These are phyloP conservation scores for Chloranthus sessilifolius DNA, from an alignment of 164 flowering plant genomes.

Conservation along the genomic window DNA sequence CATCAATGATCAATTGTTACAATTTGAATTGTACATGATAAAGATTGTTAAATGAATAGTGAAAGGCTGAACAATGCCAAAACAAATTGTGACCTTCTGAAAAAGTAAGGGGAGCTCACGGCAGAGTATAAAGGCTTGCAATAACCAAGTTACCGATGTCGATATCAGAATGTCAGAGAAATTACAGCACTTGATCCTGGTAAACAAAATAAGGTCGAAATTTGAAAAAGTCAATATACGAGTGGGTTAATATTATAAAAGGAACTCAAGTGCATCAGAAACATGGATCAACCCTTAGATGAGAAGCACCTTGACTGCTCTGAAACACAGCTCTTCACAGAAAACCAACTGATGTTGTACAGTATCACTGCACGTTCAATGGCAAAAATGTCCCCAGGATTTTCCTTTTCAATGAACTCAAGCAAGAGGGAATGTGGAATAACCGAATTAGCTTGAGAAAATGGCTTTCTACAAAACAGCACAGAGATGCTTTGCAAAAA, in stretches of 20 bases:
- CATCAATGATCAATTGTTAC: no score
- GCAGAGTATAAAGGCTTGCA: constrained; percentile 59
- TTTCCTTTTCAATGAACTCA: constrained; percentile 45
- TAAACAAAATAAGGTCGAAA: constrained; percentile 9
- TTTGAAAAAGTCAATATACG: neutral
- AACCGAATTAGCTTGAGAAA: constrained; percentile 15
- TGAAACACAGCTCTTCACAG: constrained; percentile 32
- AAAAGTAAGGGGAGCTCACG: constrained; percentile 70
- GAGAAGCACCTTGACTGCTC: constrained; percentile 41
- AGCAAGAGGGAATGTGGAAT: constrained; percentile 23
- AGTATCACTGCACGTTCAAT: constrained; percentile 67
- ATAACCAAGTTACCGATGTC: constrained; percentile 47
- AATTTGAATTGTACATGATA: no score
- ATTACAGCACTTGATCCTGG: constrained; percentile 45
- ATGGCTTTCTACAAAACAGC: constrained; percentile 34
- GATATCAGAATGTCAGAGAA: constrained; percentile 32
- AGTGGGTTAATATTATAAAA: neutral
- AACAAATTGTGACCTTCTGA: constrained; percentile 60
- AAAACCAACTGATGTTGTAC: constrained; percentile 56
- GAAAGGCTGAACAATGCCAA: no score
- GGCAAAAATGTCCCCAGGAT: constrained; percentile 40
- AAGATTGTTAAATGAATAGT: neutral
- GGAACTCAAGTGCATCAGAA: neutral
- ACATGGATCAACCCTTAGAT: neutral
- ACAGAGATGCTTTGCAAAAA: constrained; percentile 44